Evolutionary conservation across 176 grass and related monocot species (phyloP).

Genomic region (Musa troglodytarum): DNA sequence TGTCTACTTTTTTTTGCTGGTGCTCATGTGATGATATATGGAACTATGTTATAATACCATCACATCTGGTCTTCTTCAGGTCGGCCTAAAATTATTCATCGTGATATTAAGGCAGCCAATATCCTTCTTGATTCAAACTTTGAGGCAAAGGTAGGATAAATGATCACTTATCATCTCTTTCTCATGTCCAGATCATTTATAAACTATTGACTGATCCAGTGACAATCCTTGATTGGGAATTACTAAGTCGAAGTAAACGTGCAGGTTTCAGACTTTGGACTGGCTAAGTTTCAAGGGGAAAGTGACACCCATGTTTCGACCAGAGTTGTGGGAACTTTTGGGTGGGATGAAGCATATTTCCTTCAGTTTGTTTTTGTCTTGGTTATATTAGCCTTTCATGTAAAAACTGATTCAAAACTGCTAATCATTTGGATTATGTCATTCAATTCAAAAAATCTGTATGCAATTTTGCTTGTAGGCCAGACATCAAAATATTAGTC

Average conservation of each 20-base stretch:
- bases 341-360: conserved; percentile 29
- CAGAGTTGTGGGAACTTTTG: conserved; percentile 67
- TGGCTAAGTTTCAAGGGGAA: conserved; percentile 52
- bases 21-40: not conserved
- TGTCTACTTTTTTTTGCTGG: not conserved
- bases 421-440: not conserved
- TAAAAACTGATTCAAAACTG: conserved; percentile 2
- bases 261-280: conserved; percentile 83
- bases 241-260: not conserved
- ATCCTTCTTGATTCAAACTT: conserved; percentile 76
- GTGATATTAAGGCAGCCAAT: conserved; percentile 82
- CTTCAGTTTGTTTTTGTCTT: not conserved
- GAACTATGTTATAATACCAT: not conserved
- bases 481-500: not conserved
- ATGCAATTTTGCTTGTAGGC: not conserved
- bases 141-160: conserved; percentile 52
- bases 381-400: not conserved
- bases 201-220: not conserved
- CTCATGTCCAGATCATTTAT: not conserved
- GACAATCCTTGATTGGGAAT: not conserved
- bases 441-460: not conserved
- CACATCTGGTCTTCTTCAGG: conserved; percentile 21
- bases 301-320: conserved; percentile 49
- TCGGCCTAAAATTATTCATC: conserved; percentile 77
- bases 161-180: not conserved